A percentile compares a stretch with the other conserved stretches of the same genome.
phyloP scores from a whole-genome alignment of 345 rosid genomes.

The Geranium brycei region DNA sequence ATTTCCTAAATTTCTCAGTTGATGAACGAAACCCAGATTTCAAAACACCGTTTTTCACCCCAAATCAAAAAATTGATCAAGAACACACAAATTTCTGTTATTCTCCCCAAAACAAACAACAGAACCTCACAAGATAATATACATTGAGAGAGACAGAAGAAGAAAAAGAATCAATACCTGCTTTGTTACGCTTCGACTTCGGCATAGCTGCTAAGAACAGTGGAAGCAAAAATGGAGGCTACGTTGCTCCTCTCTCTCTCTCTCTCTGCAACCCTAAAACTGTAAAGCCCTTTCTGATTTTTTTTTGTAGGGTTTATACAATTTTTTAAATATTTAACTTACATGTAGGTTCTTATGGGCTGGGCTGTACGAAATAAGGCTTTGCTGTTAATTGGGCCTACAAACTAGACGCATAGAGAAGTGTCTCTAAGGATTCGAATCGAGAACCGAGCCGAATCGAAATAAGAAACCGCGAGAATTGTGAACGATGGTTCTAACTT shows the following conservation, averaged over 20 bases:
- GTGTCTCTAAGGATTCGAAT: too few species aligned
- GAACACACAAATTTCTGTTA: background rate
- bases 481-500: too few species aligned
- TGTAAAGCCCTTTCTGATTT: too few species aligned
- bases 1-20: background rate
- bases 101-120: background rate
- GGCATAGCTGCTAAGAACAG: slow-evolving; percentile 36
- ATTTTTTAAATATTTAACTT: too few species aligned
- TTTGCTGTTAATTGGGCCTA: too few species aligned
- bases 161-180: slow-evolving; percentile 27
- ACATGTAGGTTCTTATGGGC: too few species aligned
- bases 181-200: slow-evolving; percentile 77
- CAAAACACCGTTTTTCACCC: background rate
- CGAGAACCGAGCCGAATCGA: too few species aligned
- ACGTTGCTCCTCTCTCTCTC: background rate
- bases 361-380: too few species aligned
- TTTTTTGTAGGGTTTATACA: too few species aligned
- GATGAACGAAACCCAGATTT: background rate
- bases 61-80: background rate
- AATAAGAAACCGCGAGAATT: too few species aligned
- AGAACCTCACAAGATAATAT: background rate
- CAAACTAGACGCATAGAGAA: too few species aligned
- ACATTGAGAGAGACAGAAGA: background rate
- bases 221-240: background rate
- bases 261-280: background rate